Evolutionary conservation across 2,329 filamentous ascomycete species (phyloP).

Genomic region (Coleophoma eucalyptorum): DNA sequence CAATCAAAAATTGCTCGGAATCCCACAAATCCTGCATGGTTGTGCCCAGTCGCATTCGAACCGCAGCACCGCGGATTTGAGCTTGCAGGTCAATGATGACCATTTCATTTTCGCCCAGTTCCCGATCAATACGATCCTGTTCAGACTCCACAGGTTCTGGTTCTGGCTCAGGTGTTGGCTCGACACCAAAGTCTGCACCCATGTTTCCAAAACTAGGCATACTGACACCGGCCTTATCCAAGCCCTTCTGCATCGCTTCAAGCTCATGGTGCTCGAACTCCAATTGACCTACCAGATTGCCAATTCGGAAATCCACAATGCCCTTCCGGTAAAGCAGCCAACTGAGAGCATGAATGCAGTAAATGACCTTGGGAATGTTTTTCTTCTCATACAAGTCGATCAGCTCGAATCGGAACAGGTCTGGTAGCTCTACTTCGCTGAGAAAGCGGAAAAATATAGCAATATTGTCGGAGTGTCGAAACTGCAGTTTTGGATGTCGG

Average conservation of each 20-base stretch:
- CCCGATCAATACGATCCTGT: conserved; percentile 80
- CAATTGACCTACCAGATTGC: conserved; percentile 91
- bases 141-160: conserved; percentile 75
- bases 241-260: conserved; percentile 92
- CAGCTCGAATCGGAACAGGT: conserved; percentile 93
- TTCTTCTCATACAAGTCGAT: conserved; percentile 99
- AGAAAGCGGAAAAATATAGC: conserved; percentile 93
- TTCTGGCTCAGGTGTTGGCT: conserved; percentile 71
- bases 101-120: conserved; percentile 72
- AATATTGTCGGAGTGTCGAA: conserved; percentile 96
- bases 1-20: conserved; percentile 70
- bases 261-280: conserved; percentile 98
- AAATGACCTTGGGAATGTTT: conserved; percentile 98
- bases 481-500: conserved; percentile 79
- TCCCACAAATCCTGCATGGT: conserved; percentile 92
- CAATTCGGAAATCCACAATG: conserved; percentile 92
- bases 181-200: conserved; percentile 90
- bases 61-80: conserved; percentile 76
- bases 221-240: conserved; percentile 89
- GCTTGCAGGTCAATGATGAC: conserved; percentile 78
- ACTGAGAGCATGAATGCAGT: conserved; percentile 95
- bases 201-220: conserved; percentile 99
- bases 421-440: conserved; percentile 85
- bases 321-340: conserved; percentile 97
- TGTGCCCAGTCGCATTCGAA: conserved; percentile 72